A percentile compares a stretch with the other conserved stretches of the same genome.
Conservation (phyloP, 1,284 basidiomycete species). For the Taiwanofungus camphoratus region DNA sequence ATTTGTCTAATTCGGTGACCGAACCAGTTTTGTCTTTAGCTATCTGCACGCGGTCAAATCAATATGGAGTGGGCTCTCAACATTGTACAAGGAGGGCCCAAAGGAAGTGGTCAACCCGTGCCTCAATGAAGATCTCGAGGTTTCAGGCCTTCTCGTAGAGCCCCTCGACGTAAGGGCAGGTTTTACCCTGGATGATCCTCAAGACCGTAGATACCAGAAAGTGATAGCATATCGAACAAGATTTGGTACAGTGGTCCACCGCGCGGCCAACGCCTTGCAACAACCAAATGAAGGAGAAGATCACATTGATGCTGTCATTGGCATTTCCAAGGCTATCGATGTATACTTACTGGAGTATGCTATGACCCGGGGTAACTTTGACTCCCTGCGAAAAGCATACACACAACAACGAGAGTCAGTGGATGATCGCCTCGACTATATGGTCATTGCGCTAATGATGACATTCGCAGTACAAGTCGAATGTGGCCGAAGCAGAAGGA, state of each 20-base stretch:
- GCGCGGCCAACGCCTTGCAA: slow-evolving; percentile 64
- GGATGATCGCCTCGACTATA: neutral
- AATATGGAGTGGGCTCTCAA: slow-evolving; percentile 70
- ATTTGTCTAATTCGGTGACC: slow-evolving; percentile 2
- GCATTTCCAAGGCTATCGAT: slow-evolving; percentile 67
- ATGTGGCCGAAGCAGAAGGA: slow-evolving; percentile 69
- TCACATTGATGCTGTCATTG: slow-evolving; percentile 86
- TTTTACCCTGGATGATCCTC: slow-evolving; percentile 68
- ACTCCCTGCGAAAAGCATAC: slow-evolving; percentile 64
- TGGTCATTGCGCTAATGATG: slow-evolving; percentile 5
- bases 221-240: slow-evolving; percentile 56
- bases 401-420: slow-evolving; percentile 64
- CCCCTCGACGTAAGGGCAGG: slow-evolving; percentile 65
- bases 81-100: slow-evolving; percentile 54
- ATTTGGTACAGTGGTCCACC: slow-evolving; percentile 68
- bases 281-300: slow-evolving; percentile 68
- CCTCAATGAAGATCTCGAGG: slow-evolving; percentile 54
- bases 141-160: slow-evolving; percentile 60
- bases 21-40: slow-evolving; percentile 36
- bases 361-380: slow-evolving; percentile 52
- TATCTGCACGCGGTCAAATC: slow-evolving; percentile 60
- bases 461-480: slow-evolving; percentile 48
- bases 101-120: slow-evolving; percentile 54
- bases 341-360: slow-evolving; percentile 74
- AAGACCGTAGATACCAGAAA: slow-evolving; percentile 72